Conservation (phyloP, 306 rosid genomes). For the Rubus idaeus region DNA sequence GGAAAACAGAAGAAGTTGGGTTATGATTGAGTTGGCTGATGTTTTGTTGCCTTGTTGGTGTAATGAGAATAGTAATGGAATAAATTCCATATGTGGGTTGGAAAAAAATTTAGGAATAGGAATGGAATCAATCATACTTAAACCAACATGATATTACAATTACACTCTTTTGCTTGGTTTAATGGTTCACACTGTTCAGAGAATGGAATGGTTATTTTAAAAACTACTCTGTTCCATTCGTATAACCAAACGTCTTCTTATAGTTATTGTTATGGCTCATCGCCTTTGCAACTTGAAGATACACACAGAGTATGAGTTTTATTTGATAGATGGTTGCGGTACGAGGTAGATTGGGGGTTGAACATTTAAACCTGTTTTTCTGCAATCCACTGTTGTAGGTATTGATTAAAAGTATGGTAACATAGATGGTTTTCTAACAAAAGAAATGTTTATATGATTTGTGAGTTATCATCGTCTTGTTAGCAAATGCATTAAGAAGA, state of each 20-base stretch:
- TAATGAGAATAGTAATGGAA: neutral
- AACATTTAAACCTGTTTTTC: neutral
- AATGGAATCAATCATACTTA: neutral
- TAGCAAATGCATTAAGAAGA: neutral
- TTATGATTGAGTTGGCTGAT: neutral
- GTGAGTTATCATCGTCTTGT: neutral
- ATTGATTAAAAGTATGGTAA: neutral
- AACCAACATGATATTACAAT: neutral
- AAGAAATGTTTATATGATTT: neutral
- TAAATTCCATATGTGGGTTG: neutral
- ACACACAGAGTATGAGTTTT: neutral
- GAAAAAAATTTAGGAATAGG: neutral
- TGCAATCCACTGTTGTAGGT: neutral
- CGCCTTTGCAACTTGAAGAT: neutral
- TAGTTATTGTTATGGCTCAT: neutral
- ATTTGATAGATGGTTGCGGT: neutral
- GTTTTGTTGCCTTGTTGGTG: neutral
- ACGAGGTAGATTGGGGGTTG: neutral
- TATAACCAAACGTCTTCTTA: neutral
- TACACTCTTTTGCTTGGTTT: neutral
- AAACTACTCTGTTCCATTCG: neutral
- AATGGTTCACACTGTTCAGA: neutral
- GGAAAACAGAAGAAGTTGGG: neutral
- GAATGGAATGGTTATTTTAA: neutral
- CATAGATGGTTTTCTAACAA: neutral